Evolutionary conservation across 257 asterid genomes (phyloP).

Genomic region (Hygrophila difformis): DNA sequence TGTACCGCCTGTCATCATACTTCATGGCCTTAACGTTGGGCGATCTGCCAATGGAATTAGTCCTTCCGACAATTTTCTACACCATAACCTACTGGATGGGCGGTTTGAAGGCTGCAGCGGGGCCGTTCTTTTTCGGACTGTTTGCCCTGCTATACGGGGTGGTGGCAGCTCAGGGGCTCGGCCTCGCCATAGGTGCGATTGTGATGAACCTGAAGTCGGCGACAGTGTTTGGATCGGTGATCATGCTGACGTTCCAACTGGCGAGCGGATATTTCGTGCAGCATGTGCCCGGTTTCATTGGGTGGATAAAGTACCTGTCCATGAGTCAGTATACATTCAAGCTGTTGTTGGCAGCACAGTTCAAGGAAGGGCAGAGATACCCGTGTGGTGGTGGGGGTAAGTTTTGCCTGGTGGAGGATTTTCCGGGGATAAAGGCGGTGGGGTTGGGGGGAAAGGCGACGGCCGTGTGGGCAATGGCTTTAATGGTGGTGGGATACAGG

Average conservation of each 20-base stretch:
- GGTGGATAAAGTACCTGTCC: slow-evolving; percentile 66
- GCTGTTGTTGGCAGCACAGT: slow-evolving; percentile 55
- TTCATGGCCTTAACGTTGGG: slow-evolving; percentile 67
- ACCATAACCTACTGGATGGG: slow-evolving; percentile 72
- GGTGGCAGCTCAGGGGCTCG: slow-evolving; percentile 54
- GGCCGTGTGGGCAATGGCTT: slow-evolving; percentile 33
- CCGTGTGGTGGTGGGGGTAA: slow-evolving; percentile 16
- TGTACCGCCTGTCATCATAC: slow-evolving; percentile 75
- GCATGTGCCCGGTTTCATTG: slow-evolving; percentile 45
- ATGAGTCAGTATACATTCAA: slow-evolving; percentile 47
- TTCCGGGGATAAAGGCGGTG: slow-evolving; percentile 37
- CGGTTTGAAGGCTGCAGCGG: slow-evolving; percentile 37
- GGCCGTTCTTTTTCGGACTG: slow-evolving; percentile 40
- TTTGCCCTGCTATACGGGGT: slow-evolving; percentile 39
- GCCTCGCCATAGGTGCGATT: slow-evolving; percentile 70
- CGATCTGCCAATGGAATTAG: slow-evolving; percentile 72
- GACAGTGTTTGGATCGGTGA: slow-evolving; percentile 44
- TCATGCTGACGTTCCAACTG: slow-evolving; percentile 47
- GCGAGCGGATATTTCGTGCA: slow-evolving; percentile 65
- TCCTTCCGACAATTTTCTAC: slow-evolving; percentile 61
- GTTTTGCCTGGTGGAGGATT: slow-evolving; percentile 48
- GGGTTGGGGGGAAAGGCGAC: slow-evolving; percentile 35
- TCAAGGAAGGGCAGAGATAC: slow-evolving; percentile 33
- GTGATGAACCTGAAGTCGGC: slow-evolving; percentile 60
- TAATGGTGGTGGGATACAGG: slow-evolving; percentile 62